phyloP scores from a whole-genome alignment of 208 protist genomes.

The Trypanosoma mega region DNA sequence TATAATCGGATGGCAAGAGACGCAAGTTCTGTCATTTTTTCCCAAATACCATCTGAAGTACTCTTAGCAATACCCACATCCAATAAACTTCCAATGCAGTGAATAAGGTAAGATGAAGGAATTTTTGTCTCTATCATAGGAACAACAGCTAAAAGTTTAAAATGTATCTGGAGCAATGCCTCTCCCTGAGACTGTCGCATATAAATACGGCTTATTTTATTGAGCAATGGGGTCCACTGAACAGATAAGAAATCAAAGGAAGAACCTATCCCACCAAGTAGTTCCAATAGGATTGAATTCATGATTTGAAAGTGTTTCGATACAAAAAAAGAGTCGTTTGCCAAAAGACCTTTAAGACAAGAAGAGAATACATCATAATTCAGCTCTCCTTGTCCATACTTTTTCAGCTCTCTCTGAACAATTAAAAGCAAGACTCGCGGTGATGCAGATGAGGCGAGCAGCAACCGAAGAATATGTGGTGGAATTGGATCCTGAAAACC shows the following conservation, averaged over 20 bases:
- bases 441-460: conserved; percentile 6
- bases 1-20: conserved; percentile 47
- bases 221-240: conserved; percentile 75
- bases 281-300: conserved; percentile 36
- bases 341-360: conserved; percentile 47
- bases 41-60: conserved; percentile 27
- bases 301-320: conserved; percentile 39
- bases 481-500: conserved; percentile 11
- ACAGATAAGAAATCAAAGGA: conserved; percentile 52
- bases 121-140: conserved; percentile 58
- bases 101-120: conserved; percentile 57
- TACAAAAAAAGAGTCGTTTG: conserved; percentile 75
- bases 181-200: conserved; percentile 40
- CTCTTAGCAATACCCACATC: conserved; percentile 26
- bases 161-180: conserved; percentile 38
- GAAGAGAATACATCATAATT: conserved; percentile 30
- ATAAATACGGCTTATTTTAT: conserved; percentile 77
- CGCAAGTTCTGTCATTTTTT: conserved; percentile 36
- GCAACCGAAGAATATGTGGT: conserved; percentile 16
- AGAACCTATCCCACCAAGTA: conserved; percentile 20
- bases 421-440: conserved; percentile 18
- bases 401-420: conserved; percentile 24
- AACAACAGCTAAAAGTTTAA: conserved; percentile 31
- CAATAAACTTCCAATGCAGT: conserved; percentile 60
- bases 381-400: conserved; percentile 14